Conservation (phyloP, 352 stramenopile genomes). For the Phytophthora citricola region DNA sequence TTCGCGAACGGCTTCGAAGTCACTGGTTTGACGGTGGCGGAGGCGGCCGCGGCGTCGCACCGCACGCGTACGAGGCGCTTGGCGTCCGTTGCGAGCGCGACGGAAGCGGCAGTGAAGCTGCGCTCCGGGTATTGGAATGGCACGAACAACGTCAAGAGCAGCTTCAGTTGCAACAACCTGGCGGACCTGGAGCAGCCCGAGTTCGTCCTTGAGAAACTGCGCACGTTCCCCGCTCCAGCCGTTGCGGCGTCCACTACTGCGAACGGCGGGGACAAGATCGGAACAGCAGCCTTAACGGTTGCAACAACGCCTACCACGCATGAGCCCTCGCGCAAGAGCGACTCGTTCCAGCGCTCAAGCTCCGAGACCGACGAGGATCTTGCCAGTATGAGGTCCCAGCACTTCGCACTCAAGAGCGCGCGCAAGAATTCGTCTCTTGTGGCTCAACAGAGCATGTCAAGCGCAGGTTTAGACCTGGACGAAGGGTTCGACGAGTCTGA, state of each 20-base stretch:
- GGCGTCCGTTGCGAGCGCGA: constrained; percentile 21
- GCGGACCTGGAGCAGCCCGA: constrained; percentile 66
- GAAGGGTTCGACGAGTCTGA: constrained; percentile 29
- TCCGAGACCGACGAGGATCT: constrained; percentile 48
- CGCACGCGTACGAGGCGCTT: constrained; percentile 59
- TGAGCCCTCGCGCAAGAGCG: constrained; percentile 52
- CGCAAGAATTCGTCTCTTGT: constrained; percentile 13
- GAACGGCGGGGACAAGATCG: constrained; percentile 57
- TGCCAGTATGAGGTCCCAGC: constrained; percentile 44
- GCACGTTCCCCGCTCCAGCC: constrained; percentile 22
- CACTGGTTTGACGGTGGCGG: constrained; percentile 65
- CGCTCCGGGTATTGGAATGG: constrained; percentile 79
- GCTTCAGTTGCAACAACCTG: constrained; percentile 85
- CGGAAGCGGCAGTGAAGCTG: constrained; percentile 42
- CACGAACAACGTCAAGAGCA: constrained; percentile 76
- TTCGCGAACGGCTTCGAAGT: constrained; percentile 59
- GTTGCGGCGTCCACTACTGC: constrained; percentile 22
- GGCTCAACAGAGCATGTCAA: constrained; percentile 34
- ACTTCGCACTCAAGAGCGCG: constrained; percentile 40
- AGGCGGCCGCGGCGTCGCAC: constrained; percentile 70
- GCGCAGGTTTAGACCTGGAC: constrained; percentile 41
- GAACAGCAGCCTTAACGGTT: constrained; percentile 22
- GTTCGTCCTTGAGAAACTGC: constrained; percentile 46
- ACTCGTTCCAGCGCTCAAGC: constrained; percentile 51
- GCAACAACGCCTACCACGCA: constrained; percentile 36